Conservation (phyloP, 176 grass and related monocot genomes). For the Triticum urartu region DNA sequence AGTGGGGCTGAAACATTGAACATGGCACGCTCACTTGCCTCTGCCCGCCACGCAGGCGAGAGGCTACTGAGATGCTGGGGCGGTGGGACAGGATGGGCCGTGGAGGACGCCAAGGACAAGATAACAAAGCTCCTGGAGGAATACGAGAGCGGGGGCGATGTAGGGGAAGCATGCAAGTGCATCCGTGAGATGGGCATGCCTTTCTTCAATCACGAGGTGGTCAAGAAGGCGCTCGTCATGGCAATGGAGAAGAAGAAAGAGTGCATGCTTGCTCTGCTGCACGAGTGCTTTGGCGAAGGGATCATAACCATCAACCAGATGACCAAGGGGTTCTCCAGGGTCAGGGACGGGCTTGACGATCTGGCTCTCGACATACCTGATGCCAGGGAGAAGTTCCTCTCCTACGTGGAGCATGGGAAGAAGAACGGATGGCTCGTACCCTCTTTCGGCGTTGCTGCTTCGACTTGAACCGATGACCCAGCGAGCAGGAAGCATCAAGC, state of each 20-base stretch:
- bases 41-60: constrained; percentile 86
- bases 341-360: constrained; percentile 83
- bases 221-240: constrained; percentile 88
- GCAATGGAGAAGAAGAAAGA: constrained; percentile 88
- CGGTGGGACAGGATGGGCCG: constrained; percentile 71
- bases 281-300: constrained; percentile 84
- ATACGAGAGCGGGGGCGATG: constrained; percentile 79
- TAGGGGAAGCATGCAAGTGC: constrained; percentile 88
- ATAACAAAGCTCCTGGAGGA: constrained; percentile 91
- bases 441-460: constrained; percentile 30
- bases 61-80: constrained; percentile 98
- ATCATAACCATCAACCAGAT: constrained; percentile 95
- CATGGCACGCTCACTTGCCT: constrained; percentile 71
- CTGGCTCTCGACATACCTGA: constrained; percentile 92
- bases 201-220: constrained; percentile 96
- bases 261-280: constrained; percentile 59
- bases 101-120: constrained; percentile 94
- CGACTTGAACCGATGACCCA: constrained; percentile 19
- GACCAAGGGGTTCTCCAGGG: constrained; percentile 90
- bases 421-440: constrained; percentile 72
- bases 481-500: constrained; percentile 22
- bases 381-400: constrained; percentile 74
- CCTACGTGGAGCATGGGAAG: constrained; percentile 55
- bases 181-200: constrained; percentile 87
- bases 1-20: constrained; percentile 73